Percentiles rank a stretch among this genome's conserved stretches.
Conservation (phyloP, 805 yeast species). For the Metschnikowia koreensis region DNA sequence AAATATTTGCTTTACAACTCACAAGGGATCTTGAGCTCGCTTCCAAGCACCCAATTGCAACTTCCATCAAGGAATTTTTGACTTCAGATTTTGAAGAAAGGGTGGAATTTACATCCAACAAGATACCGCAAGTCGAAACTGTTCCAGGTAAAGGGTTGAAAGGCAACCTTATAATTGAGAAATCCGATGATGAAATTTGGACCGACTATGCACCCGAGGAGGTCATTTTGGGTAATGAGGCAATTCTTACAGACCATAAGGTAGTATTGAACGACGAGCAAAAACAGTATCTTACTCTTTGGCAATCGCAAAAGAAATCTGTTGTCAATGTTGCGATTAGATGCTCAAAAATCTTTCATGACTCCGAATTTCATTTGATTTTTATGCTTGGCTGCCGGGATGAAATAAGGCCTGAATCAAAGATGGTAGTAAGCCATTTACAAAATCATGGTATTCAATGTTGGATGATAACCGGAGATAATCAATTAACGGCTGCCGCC, state of each 20-base stretch:
- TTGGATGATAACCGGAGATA: constrained; percentile 82
- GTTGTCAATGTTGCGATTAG: constrained; percentile 53
- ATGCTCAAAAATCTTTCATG: constrained; percentile 26
- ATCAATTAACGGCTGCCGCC: constrained; percentile 61
- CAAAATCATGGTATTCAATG: constrained; percentile 47
- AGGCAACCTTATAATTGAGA: constrained; percentile 37
- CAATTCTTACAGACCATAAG: constrained; percentile 48
- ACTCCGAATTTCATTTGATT: constrained; percentile 36
- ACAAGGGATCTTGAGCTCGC: constrained; percentile 58
- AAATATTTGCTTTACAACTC: constrained; percentile 41
- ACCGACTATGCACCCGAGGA: constrained; percentile 28
- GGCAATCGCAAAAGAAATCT: constrained; percentile 68
- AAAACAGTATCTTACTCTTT: constrained; percentile 36
- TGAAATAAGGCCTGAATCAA: constrained; percentile 56
- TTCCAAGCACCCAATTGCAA: constrained; percentile 69
- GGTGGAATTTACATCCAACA: constrained; percentile 24
- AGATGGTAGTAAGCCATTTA: constrained; percentile 41
- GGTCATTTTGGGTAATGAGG: constrained; percentile 60
- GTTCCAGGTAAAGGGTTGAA: constrained; percentile 60
- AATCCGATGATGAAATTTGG: constrained; percentile 31
- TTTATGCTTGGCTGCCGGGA: constrained; percentile 61
- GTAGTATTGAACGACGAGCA: constrained; percentile 38
- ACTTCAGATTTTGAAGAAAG: constrained; percentile 1
- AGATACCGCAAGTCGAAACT: constrained; percentile 49
- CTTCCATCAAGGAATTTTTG: constrained; percentile 46